Percentiles rank a stretch among this genome's conserved stretches.
These are phyloP conservation scores for Mycena kentingensis DNA, from an alignment of 768 basidiomycete genomes.

Conservation along the genomic window DNA sequence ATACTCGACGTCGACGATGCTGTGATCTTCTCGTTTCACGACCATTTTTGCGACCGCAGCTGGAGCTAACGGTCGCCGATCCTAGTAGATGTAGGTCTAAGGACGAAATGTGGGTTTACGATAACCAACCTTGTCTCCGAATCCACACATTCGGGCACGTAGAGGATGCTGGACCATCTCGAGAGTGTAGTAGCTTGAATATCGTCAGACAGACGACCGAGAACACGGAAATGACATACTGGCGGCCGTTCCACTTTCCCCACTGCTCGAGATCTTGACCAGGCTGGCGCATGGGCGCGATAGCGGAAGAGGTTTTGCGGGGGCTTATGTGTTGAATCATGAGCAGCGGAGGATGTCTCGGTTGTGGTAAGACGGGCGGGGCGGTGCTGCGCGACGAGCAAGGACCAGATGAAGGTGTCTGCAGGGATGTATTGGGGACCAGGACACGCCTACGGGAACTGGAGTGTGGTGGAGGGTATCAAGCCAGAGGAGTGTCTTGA, in stretches of 20 bases:
- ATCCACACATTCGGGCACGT: constrained; percentile 93
- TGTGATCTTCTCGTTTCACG: constrained; percentile 67
- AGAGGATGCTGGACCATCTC: constrained; percentile 87
- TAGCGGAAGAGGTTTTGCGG: constrained; percentile 38
- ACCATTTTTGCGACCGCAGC: constrained; percentile 87
- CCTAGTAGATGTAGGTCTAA: constrained; percentile 47
- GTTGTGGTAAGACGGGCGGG: neutral
- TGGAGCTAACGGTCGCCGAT: constrained; percentile 89
- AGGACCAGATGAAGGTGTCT: too few species aligned
- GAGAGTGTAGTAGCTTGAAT: constrained; percentile 72
- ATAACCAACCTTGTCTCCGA: constrained; percentile 83
- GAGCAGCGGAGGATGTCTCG: too few species aligned
- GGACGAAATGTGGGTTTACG: constrained; percentile 19
- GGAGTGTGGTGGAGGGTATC: too few species aligned
- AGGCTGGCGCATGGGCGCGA: constrained; percentile 33
- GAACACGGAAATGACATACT: constrained; percentile 42
- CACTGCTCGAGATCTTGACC: constrained; percentile 57
- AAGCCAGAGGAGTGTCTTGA: too few species aligned
- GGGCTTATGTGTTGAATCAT: constrained; percentile 73
- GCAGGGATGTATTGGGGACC: too few species aligned
- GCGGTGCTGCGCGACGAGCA: neutral
- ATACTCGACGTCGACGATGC: constrained; percentile 73
- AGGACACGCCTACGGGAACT: too few species aligned
- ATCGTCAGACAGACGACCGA: constrained; percentile 11
- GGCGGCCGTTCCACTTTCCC: constrained; percentile 70